Evolutionary conservation across 352 stramenopile genomes (phyloP).

Genomic region (Globisporangium cederbergense): DNA sequence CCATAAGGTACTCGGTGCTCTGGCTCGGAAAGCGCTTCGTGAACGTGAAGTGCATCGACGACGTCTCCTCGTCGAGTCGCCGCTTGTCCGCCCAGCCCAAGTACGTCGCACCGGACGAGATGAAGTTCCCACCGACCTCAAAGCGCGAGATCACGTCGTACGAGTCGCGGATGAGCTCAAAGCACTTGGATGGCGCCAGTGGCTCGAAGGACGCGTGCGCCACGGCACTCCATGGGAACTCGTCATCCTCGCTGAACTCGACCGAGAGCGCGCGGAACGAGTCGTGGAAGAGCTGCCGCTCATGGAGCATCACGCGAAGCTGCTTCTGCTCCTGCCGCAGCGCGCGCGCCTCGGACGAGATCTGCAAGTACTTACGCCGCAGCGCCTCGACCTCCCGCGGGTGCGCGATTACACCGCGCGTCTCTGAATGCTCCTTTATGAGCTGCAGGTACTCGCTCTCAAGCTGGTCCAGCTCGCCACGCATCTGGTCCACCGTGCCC

Average conservation of each 20-base stretch:
- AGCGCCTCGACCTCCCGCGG: constrained; percentile 27
- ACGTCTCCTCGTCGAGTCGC: constrained; percentile 34
- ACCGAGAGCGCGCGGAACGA: constrained; percentile 24
- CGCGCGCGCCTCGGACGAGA: constrained; percentile 38
- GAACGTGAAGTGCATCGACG: constrained; percentile 63
- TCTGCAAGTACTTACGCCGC: constrained; percentile 29
- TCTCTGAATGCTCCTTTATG: constrained; percentile 16
- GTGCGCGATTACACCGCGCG: constrained; percentile 26
- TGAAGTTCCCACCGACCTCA: constrained; percentile 36
- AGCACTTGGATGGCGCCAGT: constrained; percentile 26
- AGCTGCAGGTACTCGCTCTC: constrained; percentile 44
- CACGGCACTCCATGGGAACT: constrained; percentile 23
- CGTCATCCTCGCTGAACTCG: constrained; percentile 28
- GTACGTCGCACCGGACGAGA: constrained; percentile 43
- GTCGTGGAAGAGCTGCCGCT: constrained; percentile 57
- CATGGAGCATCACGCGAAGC: constrained; percentile 46
- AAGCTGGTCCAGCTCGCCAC: constrained; percentile 43
- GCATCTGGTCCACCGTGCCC: constrained; percentile 47
- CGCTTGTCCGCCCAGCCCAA: constrained; percentile 64
- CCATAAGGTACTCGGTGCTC: constrained; percentile 34
- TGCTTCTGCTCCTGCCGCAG: constrained; percentile 49
- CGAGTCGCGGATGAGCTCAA: constrained; percentile 51
- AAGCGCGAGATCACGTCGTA: constrained; percentile 54
- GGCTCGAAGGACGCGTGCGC: constrained; percentile 34
- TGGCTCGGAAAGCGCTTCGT: constrained; percentile 40